phyloP scores from a whole-genome alignment of 768 basidiomycete genomes.

The Tulasnella sp. region DNA sequence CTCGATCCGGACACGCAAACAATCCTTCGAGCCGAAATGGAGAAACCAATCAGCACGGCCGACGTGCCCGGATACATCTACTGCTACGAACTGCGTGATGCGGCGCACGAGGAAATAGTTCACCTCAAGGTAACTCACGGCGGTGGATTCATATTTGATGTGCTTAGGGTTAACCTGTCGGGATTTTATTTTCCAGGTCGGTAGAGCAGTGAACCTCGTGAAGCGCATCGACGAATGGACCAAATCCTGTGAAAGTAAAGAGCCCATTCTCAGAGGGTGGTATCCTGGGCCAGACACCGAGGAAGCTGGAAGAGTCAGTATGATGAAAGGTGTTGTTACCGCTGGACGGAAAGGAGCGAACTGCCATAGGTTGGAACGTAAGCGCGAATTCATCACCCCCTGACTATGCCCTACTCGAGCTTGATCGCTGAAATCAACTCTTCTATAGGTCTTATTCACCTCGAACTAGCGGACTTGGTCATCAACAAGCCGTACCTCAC shows the following conservation, averaged over 20 bases:
- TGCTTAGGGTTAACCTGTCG: constrained; percentile 33
- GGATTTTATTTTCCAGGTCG: constrained; percentile 69
- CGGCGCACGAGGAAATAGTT: constrained; percentile 15
- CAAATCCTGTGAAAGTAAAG: constrained; percentile 75
- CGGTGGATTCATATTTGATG: neutral
- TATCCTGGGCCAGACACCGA: constrained; percentile 55
- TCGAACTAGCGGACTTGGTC: constrained; percentile 71
- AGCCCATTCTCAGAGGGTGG: constrained; percentile 67
- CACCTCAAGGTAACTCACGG: constrained; percentile 20
- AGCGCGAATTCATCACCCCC: neutral
- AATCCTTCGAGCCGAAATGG: constrained; percentile 54
- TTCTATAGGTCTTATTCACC: constrained; percentile 57
- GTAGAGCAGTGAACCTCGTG: constrained; percentile 67
- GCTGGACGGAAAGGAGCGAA: constrained; percentile 59
- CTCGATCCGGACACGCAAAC: constrained; percentile 58
- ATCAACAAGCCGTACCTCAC: constrained; percentile 56
- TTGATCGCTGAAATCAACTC: neutral
- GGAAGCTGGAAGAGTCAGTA: constrained; percentile 43
- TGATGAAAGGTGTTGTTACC: constrained; percentile 63
- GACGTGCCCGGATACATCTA: constrained; percentile 79
- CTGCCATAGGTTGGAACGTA: constrained; percentile 65
- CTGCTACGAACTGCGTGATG: constrained; percentile 73
- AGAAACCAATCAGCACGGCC: constrained; percentile 44
- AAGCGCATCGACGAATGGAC: constrained; percentile 76
- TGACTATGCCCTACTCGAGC: neutral